Evolutionary conservation across 2,329 filamentous ascomycete genomes (phyloP).

Genomic region (Raffaelea arxii): DNA sequence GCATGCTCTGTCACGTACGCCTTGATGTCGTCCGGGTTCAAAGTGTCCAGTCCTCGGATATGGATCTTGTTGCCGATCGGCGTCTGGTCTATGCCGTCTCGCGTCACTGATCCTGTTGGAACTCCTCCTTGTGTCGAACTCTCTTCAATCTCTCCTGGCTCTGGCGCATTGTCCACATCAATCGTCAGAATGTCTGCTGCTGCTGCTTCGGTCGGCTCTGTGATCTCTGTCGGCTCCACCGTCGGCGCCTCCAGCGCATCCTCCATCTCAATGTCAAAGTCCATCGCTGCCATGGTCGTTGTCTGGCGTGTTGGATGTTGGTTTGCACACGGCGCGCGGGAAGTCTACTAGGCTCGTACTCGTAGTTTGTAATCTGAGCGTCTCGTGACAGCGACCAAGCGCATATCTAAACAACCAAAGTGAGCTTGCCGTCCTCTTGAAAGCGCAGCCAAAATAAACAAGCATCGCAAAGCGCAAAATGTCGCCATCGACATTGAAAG

Average conservation of each 20-base stretch:
- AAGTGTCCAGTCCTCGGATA: slow-evolving; percentile 69
- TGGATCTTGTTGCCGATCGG: slow-evolving; percentile 60
- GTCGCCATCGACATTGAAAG: too few species aligned
- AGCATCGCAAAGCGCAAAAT: too few species aligned
- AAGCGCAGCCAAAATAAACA: too few species aligned
- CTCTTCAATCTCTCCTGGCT: slow-evolving; percentile 31
- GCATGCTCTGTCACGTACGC: slow-evolving; percentile 61
- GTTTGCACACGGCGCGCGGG: too few species aligned
- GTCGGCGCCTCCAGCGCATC: slow-evolving; percentile 42
- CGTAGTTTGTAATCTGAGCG: too few species aligned
- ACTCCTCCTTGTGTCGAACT: slow-evolving; percentile 13
- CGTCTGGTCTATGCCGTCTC: neutral
- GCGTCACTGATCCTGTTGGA: slow-evolving; percentile 13
- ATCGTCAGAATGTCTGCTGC: neutral
- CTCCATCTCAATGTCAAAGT: slow-evolving; percentile 64
- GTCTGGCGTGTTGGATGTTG: neutral
- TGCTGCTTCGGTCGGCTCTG: slow-evolving; percentile 2
- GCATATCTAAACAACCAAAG: neutral
- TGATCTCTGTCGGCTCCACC: too few species aligned
- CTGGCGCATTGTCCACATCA: slow-evolving; percentile 12
- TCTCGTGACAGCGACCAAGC: neutral
- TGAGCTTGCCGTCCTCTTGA: too few species aligned
- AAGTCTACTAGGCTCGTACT: too few species aligned
- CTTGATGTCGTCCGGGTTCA: slow-evolving; percentile 73
- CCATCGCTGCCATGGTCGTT: slow-evolving; percentile 36